phyloP scores from a whole-genome alignment of 805 yeast species.

The Candida xiaguanensis region DNA sequence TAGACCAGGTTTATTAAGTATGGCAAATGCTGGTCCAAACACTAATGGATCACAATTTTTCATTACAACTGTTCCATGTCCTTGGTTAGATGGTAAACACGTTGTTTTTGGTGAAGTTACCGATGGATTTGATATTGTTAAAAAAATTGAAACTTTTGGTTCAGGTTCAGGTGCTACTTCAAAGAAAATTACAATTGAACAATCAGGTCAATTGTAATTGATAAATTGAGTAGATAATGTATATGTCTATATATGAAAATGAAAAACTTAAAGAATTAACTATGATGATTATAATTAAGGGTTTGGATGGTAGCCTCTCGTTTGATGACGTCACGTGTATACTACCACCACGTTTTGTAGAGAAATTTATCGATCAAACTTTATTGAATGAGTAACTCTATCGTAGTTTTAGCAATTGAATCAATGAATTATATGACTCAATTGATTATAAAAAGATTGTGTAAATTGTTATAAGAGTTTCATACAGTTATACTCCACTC shows the following conservation, averaged over 20 bases:
- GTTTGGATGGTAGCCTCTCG: too few species aligned
- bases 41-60: conserved; percentile 91
- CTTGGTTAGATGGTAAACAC: conserved; percentile 78
- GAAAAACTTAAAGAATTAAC: not conserved
- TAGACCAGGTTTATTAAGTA: conserved; percentile 77
- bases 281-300: too few species aligned
- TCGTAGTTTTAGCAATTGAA: too few species aligned
- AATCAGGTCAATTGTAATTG: conserved; percentile 50
- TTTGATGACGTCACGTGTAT: too few species aligned
- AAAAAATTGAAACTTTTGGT: conserved; percentile 62
- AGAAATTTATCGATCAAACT: too few species aligned
- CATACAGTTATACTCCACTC: too few species aligned
- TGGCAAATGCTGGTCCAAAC: conserved; percentile 94
- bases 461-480: too few species aligned
- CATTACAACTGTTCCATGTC: conserved; percentile 74
- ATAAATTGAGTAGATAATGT: not conserved
- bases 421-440: too few species aligned
- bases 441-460: too few species aligned
- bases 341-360: too few species aligned
- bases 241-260: not conserved
- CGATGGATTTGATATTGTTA: conserved; percentile 59
- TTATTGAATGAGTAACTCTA: too few species aligned
- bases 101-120: conserved; percentile 75
- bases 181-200: conserved; percentile 61
- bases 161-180: conserved; percentile 63